A percentile compares a stretch with the other conserved stretches of the same genome.
phyloP scores from a whole-genome alignment of 1,284 basidiomycete species.

The Trametes sp. region DNA sequence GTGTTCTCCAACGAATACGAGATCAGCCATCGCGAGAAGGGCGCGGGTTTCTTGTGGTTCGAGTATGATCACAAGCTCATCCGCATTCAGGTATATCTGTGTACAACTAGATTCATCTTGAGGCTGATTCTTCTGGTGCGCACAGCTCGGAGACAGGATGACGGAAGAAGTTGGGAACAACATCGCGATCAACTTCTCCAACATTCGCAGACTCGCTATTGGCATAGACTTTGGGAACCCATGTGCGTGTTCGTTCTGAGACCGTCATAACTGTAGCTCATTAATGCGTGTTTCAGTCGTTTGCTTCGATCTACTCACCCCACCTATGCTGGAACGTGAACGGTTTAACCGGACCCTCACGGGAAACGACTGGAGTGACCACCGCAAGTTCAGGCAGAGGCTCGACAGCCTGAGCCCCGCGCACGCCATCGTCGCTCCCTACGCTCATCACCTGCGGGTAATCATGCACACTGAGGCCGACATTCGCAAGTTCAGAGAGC shows the following conservation, averaged over 20 bases:
- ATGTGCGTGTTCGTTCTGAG: slow-evolving; percentile 36
- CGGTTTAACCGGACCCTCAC: slow-evolving; percentile 60
- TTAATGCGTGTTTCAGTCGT: slow-evolving; percentile 50
- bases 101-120: not conserved
- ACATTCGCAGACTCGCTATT: slow-evolving; percentile 64
- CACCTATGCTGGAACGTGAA: slow-evolving; percentile 66
- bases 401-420: slow-evolving; percentile 60
- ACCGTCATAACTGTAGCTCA: slow-evolving; percentile 3
- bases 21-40: slow-evolving; percentile 45
- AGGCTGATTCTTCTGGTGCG: not conserved
- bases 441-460: slow-evolving; percentile 71
- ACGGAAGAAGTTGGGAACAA: slow-evolving; percentile 58
- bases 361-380: slow-evolving; percentile 47
- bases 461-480: slow-evolving; percentile 54
- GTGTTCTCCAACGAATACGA: slow-evolving; percentile 71
- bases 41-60: slow-evolving; percentile 62
- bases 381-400: slow-evolving; percentile 58
- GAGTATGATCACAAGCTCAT: slow-evolving; percentile 73
- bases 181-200: slow-evolving; percentile 62
- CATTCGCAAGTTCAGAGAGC: slow-evolving; percentile 53
- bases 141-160: slow-evolving; percentile 61
- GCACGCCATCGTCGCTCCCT: slow-evolving; percentile 64
- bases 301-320: slow-evolving; percentile 69
- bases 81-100: slow-evolving; percentile 56
- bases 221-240: slow-evolving; percentile 59